phyloP scores from a whole-genome alignment of 495 filamentous ascomycete species.

The Darksidea phi region DNA sequence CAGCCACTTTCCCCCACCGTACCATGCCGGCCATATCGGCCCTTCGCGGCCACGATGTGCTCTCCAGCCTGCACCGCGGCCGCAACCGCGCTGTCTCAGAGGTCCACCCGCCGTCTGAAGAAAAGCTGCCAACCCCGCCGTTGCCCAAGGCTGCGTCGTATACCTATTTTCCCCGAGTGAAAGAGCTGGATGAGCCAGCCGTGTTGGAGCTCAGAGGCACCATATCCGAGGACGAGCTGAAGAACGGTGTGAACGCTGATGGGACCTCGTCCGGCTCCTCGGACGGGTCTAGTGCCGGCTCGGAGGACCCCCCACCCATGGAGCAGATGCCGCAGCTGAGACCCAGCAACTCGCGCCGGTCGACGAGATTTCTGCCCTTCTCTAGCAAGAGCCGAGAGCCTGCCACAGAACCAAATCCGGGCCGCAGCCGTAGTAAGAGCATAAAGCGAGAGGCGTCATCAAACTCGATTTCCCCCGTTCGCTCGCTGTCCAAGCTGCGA shows the following conservation, averaged over 20 bases:
- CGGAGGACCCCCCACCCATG: constrained; percentile 17
- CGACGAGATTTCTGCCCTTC: constrained; percentile 34
- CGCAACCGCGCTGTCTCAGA: constrained; percentile 28
- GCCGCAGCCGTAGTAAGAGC: constrained; percentile 1
- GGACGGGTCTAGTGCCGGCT: constrained; percentile 28
- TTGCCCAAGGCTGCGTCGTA: constrained; percentile 36
- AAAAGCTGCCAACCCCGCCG: neutral
- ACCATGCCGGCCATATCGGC: constrained; percentile 28
- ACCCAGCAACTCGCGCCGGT: constrained; percentile 27
- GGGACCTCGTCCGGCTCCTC: constrained; percentile 23
- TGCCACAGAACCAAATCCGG: constrained; percentile 12
- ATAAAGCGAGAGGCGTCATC: constrained; percentile 9
- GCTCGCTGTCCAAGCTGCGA: constrained; percentile 30
- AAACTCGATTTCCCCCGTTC: constrained; percentile 19
- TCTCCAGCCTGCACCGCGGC: constrained; percentile 8
- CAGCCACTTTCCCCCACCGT: neutral
- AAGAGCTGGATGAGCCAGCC: constrained; percentile 31
- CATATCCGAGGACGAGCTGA: constrained; percentile 34
- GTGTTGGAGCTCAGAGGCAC: constrained; percentile 31
- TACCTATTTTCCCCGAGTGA: constrained; percentile 38
- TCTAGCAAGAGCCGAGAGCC: constrained; percentile 28
- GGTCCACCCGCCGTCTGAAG: constrained; percentile 15
- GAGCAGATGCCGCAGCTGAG: constrained; percentile 25
- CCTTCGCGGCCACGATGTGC: constrained; percentile 19
- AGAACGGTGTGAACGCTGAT: constrained; percentile 8